These are phyloP conservation scores for Pascua sp. DNA, from an alignment of 1,284 basidiomycete species.

Conservation along the genomic window DNA sequence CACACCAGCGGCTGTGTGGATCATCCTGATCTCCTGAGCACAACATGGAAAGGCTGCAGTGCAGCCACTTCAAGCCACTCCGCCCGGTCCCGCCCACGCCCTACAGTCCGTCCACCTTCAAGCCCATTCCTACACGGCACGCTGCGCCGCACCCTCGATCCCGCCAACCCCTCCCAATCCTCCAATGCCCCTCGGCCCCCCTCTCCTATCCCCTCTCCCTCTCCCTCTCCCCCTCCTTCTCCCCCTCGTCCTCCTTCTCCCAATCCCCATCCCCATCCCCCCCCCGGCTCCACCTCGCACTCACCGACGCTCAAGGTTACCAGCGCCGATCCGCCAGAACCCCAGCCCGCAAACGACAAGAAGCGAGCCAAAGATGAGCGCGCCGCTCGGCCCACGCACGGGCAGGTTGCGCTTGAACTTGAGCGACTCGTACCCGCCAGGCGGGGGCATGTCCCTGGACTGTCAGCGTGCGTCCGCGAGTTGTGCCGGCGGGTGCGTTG, in stretches of 20 bases:
- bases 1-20: no score
- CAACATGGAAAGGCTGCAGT: no score
- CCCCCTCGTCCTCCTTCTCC: background rate
- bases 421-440: constrained; percentile 87
- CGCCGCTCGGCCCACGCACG: constrained; percentile 81
- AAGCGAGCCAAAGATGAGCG: constrained; percentile 79
- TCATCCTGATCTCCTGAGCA: no score
- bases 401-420: constrained; percentile 97
- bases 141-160: no score
- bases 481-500: no score
- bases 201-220: background rate
- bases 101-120: no score
- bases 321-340: constrained; percentile 86
- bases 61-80: no score
- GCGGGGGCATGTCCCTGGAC: constrained; percentile 87
- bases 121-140: no score
- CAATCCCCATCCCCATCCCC: background rate
- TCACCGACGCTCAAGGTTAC: constrained; percentile 89
- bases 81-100: no score
- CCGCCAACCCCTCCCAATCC: no score
- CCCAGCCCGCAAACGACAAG: constrained; percentile 83
- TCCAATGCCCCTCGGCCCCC: no score
- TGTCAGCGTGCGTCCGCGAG: no score
- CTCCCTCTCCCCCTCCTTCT: background rate
- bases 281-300: constrained; percentile 36